phyloP scores from a whole-genome alignment of 805 yeast genomes.

The Saturnispora kantuleensis region DNA sequence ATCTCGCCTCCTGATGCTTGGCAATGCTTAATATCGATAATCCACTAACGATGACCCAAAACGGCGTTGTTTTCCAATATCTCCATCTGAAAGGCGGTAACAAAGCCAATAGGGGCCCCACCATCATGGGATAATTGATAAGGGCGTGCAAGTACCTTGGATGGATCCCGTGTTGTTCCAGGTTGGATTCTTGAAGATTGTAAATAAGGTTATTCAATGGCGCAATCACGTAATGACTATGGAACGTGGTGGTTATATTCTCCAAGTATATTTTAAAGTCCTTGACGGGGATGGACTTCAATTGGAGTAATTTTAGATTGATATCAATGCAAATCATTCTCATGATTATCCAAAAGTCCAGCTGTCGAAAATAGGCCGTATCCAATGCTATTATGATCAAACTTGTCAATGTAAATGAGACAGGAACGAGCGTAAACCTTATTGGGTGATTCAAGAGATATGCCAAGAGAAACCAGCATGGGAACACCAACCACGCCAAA shows the following conservation, averaged over 20 bases:
- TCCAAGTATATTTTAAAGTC: background rate
- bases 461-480: constrained; percentile 38
- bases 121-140: constrained; percentile 65
- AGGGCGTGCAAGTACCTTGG: constrained; percentile 64
- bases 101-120: constrained; percentile 63
- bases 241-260: background rate
- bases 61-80: constrained; percentile 44
- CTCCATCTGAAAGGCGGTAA: constrained; percentile 32
- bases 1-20: constrained; percentile 93
- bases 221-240: constrained; percentile 38
- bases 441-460: constrained; percentile 30
- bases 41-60: constrained; percentile 54
- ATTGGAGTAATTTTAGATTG: constrained; percentile 1
- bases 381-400: constrained; percentile 40
- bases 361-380: constrained; percentile 30
- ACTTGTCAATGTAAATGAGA: constrained; percentile 30
- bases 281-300: background rate
- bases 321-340: background rate
- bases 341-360: background rate
- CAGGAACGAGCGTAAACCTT: constrained; percentile 26
- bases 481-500: constrained; percentile 61
- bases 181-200: constrained; percentile 49
- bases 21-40: constrained; percentile 50
- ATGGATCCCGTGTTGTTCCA: constrained; percentile 77
- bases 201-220: constrained; percentile 73